Base-by-base conservation (phyloP, 306 rosid genomes). In the Cyclanthera cordifolia region DNA sequence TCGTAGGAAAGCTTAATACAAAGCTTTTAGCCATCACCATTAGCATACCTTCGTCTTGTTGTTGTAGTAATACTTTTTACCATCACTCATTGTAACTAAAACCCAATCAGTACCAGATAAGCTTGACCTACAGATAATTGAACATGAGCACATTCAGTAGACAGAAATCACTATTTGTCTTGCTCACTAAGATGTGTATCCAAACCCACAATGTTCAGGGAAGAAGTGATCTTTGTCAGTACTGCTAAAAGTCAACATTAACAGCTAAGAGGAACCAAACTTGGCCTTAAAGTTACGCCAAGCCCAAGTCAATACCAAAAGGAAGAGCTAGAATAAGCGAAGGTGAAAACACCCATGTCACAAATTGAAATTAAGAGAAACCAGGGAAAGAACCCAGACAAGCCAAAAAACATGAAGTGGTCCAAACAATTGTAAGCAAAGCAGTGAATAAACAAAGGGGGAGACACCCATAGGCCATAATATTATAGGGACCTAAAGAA, bases 61-160 rank as follows among this genome's bases (percentile, higher is more conserved):
- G 82, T 93, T 89, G 81, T 89, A 87, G 82, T 87, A 93, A 73
- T 89, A 93, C 68, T 83, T 93, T 76, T 90, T 93, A 41, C 96
- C 96, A 78, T 93, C 96, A 72, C 85, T 79, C 17, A 89, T 83
- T 67, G 91, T 87, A 70, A 93, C 96, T 81, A 80, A 74, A 28
- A 84, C 80, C 98, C 98, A 93, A 75, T 90, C 98, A 32, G 96
- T 90, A 78, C 95, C 95, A 41, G 87, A 77, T 72, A 93, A 74
- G 74, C 79, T 78, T 61, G 79, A 85, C 96, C 98, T 93, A 56
- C 46, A 46, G 43, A n/a, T 4, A 67, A 16, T 49, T 49, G 37
- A 65, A 76, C 37, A 72, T 3, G 13, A 69, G 17, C 28, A 24
- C 58, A 34, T 69, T 69, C 21, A 76, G 16, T 9, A 60, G 66